These are phyloP conservation scores for Sanghuangporus baumii DNA, from an alignment of 1,284 basidiomycete species.

Conservation along the genomic window DNA sequence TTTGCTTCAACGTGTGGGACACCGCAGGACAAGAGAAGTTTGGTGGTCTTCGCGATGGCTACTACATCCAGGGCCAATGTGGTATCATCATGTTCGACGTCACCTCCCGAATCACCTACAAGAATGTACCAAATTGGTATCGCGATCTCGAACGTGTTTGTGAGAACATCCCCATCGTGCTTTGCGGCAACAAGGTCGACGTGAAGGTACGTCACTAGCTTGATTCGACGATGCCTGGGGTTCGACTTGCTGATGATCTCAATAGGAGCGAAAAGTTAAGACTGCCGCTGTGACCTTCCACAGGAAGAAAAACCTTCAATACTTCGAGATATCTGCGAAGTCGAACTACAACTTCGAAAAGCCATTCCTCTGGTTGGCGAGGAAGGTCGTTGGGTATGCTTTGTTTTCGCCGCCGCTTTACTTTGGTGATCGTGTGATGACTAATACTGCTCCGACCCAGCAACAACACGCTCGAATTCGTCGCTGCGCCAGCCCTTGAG, in stretches of 20 bases:
- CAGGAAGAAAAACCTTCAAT: slow-evolving; percentile 99
- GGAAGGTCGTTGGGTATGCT: slow-evolving; percentile 94
- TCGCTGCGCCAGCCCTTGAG: slow-evolving; percentile 92
- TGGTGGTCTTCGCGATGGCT: slow-evolving; percentile 95
- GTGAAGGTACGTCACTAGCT: slow-evolving; percentile 71
- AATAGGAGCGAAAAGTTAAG: slow-evolving; percentile 98
- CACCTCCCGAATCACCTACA: slow-evolving; percentile 99
- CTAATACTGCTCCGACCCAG: slow-evolving; percentile 33
- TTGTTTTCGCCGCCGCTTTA: not conserved
- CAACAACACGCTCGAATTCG: slow-evolving; percentile 89
- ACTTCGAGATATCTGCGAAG: slow-evolving; percentile 99
- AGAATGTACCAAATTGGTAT: slow-evolving; percentile 99
- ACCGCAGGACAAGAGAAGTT: slow-evolving; percentile 99
- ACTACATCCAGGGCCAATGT: slow-evolving; percentile 99
- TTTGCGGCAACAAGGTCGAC: slow-evolving; percentile 99
- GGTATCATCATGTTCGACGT: slow-evolving; percentile 99
- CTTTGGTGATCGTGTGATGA: not conserved
- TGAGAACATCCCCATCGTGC: slow-evolving; percentile 98
- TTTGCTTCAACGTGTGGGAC: slow-evolving; percentile 99
- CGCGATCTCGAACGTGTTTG: slow-evolving; percentile 99
- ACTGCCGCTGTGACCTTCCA: slow-evolving; percentile 99
- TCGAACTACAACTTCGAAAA: slow-evolving; percentile 99
- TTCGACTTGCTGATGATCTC: not conserved
- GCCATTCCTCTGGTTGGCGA: slow-evolving; percentile 98
- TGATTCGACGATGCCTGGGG: not conserved